Evolutionary conservation across 495 filamentous ascomycete genomes (phyloP).

Genomic region (Tuber aestivum): DNA sequence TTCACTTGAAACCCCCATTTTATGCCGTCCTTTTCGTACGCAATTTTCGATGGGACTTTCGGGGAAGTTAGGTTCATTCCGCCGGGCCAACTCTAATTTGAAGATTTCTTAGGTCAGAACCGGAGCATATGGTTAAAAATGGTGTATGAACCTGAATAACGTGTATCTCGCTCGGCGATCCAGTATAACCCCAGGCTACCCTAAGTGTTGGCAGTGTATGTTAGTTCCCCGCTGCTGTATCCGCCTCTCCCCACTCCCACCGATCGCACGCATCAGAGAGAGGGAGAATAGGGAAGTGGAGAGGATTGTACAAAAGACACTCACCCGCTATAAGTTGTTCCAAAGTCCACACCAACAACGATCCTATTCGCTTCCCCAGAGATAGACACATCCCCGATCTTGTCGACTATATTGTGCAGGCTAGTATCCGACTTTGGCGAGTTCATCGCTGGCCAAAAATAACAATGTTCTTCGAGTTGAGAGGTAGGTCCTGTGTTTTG

Average conservation of each 20-base stretch:
- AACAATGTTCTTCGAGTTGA: background rate
- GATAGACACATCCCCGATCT: slow-evolving; percentile 33
- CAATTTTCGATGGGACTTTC: slow-evolving; percentile 38
- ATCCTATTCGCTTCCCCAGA: slow-evolving; percentile 45
- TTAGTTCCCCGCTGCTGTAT: background rate
- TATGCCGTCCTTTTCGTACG: slow-evolving; percentile 45
- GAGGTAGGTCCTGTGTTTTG: slow-evolving; percentile 15
- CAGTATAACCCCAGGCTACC: slow-evolving; percentile 39
- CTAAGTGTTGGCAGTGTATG: slow-evolving; percentile 11
- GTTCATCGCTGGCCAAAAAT: slow-evolving; percentile 18
- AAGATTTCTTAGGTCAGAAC: slow-evolving; percentile 23
- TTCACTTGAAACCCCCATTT: slow-evolving; percentile 77
- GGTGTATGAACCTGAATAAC: slow-evolving; percentile 30
- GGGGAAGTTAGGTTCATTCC: slow-evolving; percentile 38
- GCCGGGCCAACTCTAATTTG: slow-evolving; percentile 34
- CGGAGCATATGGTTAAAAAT: background rate
- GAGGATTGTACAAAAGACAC: slow-evolving; percentile 26
- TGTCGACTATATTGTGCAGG: slow-evolving; percentile 31
- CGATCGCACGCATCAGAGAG: background rate
- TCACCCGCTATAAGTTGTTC: slow-evolving; percentile 65
- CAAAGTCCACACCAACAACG: slow-evolving; percentile 64
- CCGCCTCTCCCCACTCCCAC: background rate
- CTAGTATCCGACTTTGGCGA: slow-evolving; percentile 21
- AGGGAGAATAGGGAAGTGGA: no score
- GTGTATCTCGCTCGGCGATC: slow-evolving; percentile 36